phyloP scores from a whole-genome alignment of 805 yeast genomes.

The Yarrowia alimentaria region DNA sequence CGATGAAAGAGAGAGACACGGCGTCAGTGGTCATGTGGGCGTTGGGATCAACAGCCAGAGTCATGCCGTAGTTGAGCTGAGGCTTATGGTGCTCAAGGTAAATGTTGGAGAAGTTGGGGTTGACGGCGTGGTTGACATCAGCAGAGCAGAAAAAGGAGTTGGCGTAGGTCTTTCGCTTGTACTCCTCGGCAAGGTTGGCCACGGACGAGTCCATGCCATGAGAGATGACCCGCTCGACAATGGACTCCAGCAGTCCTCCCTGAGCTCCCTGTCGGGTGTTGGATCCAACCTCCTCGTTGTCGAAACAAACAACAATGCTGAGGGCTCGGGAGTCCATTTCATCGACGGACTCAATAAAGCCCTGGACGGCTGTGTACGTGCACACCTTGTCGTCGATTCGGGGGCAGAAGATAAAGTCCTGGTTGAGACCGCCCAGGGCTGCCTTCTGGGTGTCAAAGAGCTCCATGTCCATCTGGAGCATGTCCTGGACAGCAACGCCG shows the following conservation, averaged over 20 bases:
- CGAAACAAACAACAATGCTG: slow-evolving; percentile 63
- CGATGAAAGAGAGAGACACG: slow-evolving; percentile 65
- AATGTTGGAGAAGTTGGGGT: slow-evolving; percentile 65
- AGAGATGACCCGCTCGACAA: slow-evolving; percentile 47
- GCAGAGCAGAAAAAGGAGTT: slow-evolving; percentile 76
- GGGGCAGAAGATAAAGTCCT: slow-evolving; percentile 74
- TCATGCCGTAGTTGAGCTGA: slow-evolving; percentile 69
- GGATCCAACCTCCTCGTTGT: slow-evolving; percentile 81
- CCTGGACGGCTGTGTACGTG: slow-evolving; percentile 66
- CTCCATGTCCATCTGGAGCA: slow-evolving; percentile 71
- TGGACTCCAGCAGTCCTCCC: slow-evolving; percentile 66
- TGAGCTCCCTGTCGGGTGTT: slow-evolving; percentile 74
- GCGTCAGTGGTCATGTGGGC: slow-evolving; percentile 81
- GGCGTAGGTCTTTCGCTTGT: slow-evolving; percentile 50
- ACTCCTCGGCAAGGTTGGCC: slow-evolving; percentile 35
- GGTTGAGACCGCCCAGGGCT: slow-evolving; percentile 65
- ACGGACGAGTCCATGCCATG: slow-evolving; percentile 34
- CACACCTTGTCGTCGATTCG: slow-evolving; percentile 81
- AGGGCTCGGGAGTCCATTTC: slow-evolving; percentile 39
- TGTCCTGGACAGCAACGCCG: slow-evolving; percentile 54
- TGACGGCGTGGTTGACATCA: slow-evolving; percentile 75
- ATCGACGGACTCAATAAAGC: slow-evolving; percentile 51
- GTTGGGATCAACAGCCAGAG: slow-evolving; percentile 68
- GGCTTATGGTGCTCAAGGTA: slow-evolving; percentile 76
- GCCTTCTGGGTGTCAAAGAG: slow-evolving; percentile 78